Percentiles rank a stretch among this genome's conserved stretches.
phyloP scores from a whole-genome alignment of 2,329 filamentous ascomycete species.

The Grosmannia penicillata region DNA sequence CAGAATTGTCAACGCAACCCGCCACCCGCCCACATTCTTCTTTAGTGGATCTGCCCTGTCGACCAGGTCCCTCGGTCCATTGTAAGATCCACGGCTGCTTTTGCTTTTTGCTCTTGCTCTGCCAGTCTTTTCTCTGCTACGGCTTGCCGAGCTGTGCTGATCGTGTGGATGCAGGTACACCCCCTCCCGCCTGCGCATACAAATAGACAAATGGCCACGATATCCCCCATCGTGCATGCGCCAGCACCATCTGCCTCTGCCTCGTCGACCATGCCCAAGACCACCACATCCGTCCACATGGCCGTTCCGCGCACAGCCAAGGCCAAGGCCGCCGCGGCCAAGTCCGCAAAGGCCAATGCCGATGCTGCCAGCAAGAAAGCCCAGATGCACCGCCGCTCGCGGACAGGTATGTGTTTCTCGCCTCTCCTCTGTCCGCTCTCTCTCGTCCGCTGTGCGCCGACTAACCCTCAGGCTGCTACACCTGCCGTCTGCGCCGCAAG shows the following conservation, averaged over 20 bases:
- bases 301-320: constrained; percentile 44
- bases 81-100: too few species aligned
- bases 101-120: too few species aligned
- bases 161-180: constrained; percentile 2
- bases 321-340: constrained; percentile 34
- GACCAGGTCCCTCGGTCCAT: too few species aligned
- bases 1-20: constrained; percentile 11
- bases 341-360: constrained; percentile 22
- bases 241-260: constrained; percentile 11
- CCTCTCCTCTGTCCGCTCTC: constrained; percentile 9
- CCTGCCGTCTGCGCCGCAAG: constrained; percentile 51
- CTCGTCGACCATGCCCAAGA: constrained; percentile 5
- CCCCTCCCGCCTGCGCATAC: constrained; percentile 2
- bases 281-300: constrained; percentile 41
- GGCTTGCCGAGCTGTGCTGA: too few species aligned
- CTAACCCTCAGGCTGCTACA: constrained; percentile 43
- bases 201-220: constrained; percentile 48
- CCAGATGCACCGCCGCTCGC: constrained; percentile 87
- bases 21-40: constrained; percentile 8
- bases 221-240: constrained; percentile 45
- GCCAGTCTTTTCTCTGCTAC: too few species aligned
- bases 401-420: constrained; percentile 57
- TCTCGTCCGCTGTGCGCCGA: background rate
- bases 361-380: constrained; percentile 41
- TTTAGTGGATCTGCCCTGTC: constrained; percentile 4